Base-by-base conservation (phyloP, 2,329 filamentous ascomycete species). In the Laburnicola sp. region DNA sequence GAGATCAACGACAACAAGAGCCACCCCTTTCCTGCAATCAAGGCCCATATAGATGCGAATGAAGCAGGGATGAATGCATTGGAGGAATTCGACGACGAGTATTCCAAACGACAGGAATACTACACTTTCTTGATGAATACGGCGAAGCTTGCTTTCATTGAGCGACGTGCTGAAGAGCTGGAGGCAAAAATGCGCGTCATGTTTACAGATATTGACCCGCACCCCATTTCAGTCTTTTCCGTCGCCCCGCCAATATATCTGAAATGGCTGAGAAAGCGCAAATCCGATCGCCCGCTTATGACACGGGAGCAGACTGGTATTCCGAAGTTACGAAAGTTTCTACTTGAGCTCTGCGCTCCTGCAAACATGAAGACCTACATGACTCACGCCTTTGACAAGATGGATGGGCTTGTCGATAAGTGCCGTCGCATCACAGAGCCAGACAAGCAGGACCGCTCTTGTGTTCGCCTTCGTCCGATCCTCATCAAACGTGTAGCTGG, bases 251-350 rank as follows among this genome's bases (percentile, higher is more conserved):
- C 30, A 1, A 25, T 25, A 16, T 59, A 54, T 21, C 3, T 54
- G 1, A 34, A 42, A 1, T 54, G 51, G 53, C 48, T 54, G 35
- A 48, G 53, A 4, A 26, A 21, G 6, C n/a, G 28, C 3, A 35
- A 25, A 25, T 11, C 1, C 1, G 25, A 34, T 4, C 16, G 30
- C 6, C 53, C 53, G 4, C 0, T 48, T 1, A 25, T 56, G 11
- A 42, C 37, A 2, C 50, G 51, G 2, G 22, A 38, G 9, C 37
- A 37, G 40, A 57, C 50, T 22, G 53, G 56, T 3, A 54, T 59
- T 45, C 56, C 54, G 6, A 27, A 16, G 1, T n/a, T 54, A 2
- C 32, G 46, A 32, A 28, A 45, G 11, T 37, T 42, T 16, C 27
- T 56, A 9, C 42, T 52, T 2, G 26, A 34, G 6, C 35, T 51